These are phyloP conservation scores for Filobasidium floriforme DNA, from an alignment of 768 basidiomycete genomes.

Conservation along the genomic window DNA sequence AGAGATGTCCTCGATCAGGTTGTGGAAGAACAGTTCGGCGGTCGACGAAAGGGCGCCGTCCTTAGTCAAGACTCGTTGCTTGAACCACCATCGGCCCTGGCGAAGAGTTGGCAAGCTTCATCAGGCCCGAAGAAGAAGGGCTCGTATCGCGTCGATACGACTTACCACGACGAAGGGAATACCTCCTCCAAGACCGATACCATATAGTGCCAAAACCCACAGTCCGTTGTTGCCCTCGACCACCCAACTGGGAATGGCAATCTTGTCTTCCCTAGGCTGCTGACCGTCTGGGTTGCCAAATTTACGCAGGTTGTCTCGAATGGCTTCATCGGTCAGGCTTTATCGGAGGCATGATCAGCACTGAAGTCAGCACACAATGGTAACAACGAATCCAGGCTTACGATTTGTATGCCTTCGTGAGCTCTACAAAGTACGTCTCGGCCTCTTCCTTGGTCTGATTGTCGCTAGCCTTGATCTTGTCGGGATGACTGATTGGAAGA, in stretches of 20 bases:
- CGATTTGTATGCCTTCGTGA: slow-evolving; percentile 98
- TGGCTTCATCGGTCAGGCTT: slow-evolving; percentile 84
- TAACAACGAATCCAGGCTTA: slow-evolving; percentile 46
- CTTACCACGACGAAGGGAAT: slow-evolving; percentile 75
- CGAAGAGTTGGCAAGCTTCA: not conserved
- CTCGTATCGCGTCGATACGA: slow-evolving; percentile 20
- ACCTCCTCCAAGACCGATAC: slow-evolving; percentile 72
- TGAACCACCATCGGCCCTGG: slow-evolving; percentile 95
- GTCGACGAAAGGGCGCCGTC: slow-evolving; percentile 76
- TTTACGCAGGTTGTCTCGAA: slow-evolving; percentile 77
- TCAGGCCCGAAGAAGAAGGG: not conserved
- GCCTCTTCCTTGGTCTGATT: slow-evolving; percentile 83
- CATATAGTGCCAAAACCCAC: slow-evolving; percentile 83
- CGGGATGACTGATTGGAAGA: slow-evolving; percentile 68
- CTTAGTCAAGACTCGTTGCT: slow-evolving; percentile 77
- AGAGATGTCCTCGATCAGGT: slow-evolving; percentile 67
- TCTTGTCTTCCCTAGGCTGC: slow-evolving; percentile 88
- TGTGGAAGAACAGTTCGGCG: slow-evolving; percentile 80
- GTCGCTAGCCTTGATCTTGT: slow-evolving; percentile 76
- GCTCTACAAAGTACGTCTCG: slow-evolving; percentile 74
- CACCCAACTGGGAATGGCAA: slow-evolving; percentile 89
- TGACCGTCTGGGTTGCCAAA: slow-evolving; percentile 95
- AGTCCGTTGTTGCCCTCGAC: slow-evolving; percentile 83
- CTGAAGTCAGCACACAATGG: too few species aligned
- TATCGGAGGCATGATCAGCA: not conserved